Evolutionary conservation across 2,329 filamentous ascomycete species (phyloP).

Genomic region (Trichoderma harzianum): DNA sequence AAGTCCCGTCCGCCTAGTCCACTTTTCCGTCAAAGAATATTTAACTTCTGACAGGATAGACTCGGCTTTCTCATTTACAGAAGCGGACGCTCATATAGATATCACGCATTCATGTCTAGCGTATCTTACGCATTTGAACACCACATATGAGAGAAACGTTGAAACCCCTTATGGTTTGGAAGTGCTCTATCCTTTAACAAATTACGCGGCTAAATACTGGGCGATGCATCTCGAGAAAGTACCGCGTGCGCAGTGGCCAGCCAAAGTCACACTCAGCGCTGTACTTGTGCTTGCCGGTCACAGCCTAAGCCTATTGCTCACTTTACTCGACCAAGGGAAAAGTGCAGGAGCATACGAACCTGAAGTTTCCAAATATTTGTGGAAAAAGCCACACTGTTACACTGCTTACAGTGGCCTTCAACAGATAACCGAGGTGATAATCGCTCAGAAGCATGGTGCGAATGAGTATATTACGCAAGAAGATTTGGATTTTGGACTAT

Average conservation of each 20-base stretch:
- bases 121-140: not conserved
- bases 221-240: not conserved
- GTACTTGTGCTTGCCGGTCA: not conserved
- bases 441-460: rapidly evolving
- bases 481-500: not conserved
- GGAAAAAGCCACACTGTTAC: not conserved
- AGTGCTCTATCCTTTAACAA: not conserved
- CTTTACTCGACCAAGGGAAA: too few relatives aligned
- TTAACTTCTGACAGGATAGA: not conserved
- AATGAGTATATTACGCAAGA: not conserved
- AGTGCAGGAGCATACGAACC: too few relatives aligned
- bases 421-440: not conserved
- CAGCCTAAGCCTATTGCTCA: not conserved
- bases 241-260: not conserved
- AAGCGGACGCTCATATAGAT: not conserved
- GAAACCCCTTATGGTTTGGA: too few relatives aligned
- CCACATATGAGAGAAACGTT: too few relatives aligned
- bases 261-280: too few relatives aligned
- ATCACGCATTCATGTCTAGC: not conserved
- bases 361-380: too few relatives aligned
- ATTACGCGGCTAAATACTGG: not conserved
- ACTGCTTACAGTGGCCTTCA: not conserved
- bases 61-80: not conserved
- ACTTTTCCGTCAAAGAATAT: not conserved
- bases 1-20: not conserved